phyloP scores from a whole-genome alignment of 139 green algal genomes.

The Micractinium sp. region DNA sequence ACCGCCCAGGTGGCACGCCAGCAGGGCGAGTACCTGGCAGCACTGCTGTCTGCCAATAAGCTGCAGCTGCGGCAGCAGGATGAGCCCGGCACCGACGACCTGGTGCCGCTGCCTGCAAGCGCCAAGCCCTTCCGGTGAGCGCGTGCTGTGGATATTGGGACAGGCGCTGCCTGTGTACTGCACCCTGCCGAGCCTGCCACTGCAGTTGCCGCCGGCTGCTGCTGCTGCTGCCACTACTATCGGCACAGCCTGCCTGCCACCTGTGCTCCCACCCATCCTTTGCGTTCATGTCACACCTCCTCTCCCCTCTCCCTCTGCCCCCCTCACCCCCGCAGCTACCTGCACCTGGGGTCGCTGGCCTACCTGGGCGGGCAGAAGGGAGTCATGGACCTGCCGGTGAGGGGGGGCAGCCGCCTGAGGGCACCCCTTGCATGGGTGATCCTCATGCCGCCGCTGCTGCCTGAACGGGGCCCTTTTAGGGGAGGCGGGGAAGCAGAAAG shows the following conservation, averaged over 20 bases:
- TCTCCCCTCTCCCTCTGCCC: no score
- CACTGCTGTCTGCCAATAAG: constrained; percentile 35
- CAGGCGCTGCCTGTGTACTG: not conserved
- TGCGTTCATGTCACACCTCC: no score
- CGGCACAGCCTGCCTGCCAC: no score
- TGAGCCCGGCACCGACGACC: not conserved
- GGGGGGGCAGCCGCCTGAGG: not conserved
- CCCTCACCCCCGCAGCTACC: not conserved
- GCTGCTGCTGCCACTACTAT: no score
- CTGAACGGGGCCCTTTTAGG: no score
- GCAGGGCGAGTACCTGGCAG: constrained; percentile 63
- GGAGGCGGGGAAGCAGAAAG: not conserved
- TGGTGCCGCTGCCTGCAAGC: not conserved
- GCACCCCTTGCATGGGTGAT: no score
- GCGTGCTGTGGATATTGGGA: not conserved
- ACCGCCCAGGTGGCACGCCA: constrained; percentile 61
- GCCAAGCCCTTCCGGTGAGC: not conserved
- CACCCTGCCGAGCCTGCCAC: not conserved
- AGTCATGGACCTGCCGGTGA: constrained; percentile 21
- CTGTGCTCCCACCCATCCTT: no score
- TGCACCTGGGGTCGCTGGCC: constrained; percentile 6
- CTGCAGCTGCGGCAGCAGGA: not conserved
- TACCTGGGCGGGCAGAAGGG: constrained; percentile 13
- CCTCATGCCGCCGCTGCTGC: no score
- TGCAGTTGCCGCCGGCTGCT: no score